A percentile compares a stretch with the other conserved stretches of the same genome.
Evolutionary conservation across 441 rosid genomes (phyloP).

Genomic region (Gossypium trilobum): DNA sequence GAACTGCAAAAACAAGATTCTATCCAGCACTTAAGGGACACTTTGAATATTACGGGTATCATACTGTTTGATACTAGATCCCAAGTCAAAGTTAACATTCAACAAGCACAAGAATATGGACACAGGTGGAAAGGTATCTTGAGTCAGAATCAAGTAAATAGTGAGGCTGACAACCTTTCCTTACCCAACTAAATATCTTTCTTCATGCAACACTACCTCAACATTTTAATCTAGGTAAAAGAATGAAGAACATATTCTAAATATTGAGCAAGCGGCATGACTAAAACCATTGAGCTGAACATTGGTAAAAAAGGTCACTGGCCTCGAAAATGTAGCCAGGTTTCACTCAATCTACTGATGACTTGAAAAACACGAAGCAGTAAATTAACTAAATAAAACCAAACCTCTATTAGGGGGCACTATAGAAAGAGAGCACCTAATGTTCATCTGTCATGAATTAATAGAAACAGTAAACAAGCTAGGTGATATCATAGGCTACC

Average conservation of each 20-base stretch:
- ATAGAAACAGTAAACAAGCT: not conserved
- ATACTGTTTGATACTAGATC: not conserved
- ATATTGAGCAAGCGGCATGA: not conserved
- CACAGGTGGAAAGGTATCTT: slow-evolving; percentile 2
- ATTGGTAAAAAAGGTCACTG: not conserved
- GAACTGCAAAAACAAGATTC: not conserved
- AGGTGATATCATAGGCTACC: not conserved
- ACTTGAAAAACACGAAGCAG: not conserved
- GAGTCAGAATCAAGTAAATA: not conserved
- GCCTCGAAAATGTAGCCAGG: not conserved
- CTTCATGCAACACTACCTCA: not conserved
- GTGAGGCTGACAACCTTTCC: not conserved
- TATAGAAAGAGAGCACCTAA: not conserved
- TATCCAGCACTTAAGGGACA: not conserved
- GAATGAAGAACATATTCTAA: not conserved
- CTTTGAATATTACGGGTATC: not conserved
- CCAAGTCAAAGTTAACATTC: not conserved
- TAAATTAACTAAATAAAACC: not conserved
- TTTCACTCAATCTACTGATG: slow-evolving; percentile 10
- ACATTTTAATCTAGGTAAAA: slow-evolving; percentile 3
- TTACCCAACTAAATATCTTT: not conserved
- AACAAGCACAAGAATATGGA: not conserved
- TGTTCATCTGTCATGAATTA: not conserved
- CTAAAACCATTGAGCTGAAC: not conserved
- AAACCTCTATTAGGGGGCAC: not conserved